Conservation (phyloP, 345 rosid species). For the Cardamine occulta region DNA sequence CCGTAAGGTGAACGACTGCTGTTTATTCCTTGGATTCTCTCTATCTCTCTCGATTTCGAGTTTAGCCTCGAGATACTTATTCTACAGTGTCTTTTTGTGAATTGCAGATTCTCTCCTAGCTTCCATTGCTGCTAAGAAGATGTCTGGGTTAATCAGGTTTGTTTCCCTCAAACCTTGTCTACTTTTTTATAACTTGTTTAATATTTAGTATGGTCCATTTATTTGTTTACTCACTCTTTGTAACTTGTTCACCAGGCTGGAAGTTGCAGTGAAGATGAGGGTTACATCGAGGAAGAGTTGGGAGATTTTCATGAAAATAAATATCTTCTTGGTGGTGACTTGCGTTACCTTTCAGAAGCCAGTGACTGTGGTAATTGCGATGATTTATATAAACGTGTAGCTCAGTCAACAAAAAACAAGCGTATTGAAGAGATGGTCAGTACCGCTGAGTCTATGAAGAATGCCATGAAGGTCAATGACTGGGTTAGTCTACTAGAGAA, state of each 20-base stretch:
- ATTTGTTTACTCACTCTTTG: conserved; percentile 5
- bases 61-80: no score
- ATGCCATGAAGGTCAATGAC: conserved; percentile 89
- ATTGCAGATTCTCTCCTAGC: neutral
- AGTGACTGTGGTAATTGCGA: conserved; percentile 70
- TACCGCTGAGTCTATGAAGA: conserved; percentile 84
- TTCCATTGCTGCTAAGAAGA: conserved; percentile 31
- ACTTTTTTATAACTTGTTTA: neutral
- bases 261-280: conserved; percentile 72
- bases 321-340: conserved; percentile 37
- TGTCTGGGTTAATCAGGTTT: conserved; percentile 80
- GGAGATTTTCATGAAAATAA: conserved; percentile 35
- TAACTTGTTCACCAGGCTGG: conserved; percentile 48
- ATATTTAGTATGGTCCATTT: neutral
- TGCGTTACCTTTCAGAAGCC: conserved; percentile 58
- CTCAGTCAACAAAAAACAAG: conserved; percentile 86
- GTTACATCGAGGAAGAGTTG: conserved; percentile 54
- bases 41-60: no score
- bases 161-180: conserved; percentile 45
- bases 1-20: no score
- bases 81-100: no score
- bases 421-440: conserved; percentile 79
- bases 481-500: conserved; percentile 89
- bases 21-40: no score
- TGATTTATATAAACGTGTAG: conserved; percentile 68